Evolutionary conservation across 371 early-diverging fungal genomes (phyloP).

Genomic region (Syncephalastrum contaminatum): DNA sequence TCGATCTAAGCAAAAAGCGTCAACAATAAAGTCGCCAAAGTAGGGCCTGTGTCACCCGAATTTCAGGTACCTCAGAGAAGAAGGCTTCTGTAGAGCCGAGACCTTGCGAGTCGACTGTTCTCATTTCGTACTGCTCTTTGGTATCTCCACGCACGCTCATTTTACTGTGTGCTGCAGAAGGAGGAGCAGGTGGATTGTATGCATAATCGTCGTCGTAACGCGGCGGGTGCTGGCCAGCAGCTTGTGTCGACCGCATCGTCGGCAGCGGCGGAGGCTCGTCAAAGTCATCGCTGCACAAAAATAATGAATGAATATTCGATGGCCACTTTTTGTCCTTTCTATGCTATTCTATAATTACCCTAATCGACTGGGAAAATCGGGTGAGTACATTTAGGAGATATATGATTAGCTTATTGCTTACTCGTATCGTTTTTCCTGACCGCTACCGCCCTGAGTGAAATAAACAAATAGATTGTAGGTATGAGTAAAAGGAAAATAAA

Average conservation of each 20-base stretch:
- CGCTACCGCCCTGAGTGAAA: slow-evolving; percentile 20
- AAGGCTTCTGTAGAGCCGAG: slow-evolving; percentile 46
- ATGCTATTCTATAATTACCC: slow-evolving; percentile 23
- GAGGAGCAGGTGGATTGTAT: slow-evolving; percentile 44
- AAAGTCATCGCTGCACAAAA: slow-evolving; percentile 34
- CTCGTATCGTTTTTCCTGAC: slow-evolving; percentile 45
- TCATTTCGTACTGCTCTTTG: slow-evolving; percentile 52
- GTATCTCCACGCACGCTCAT: slow-evolving; percentile 20
- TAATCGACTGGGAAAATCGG: slow-evolving; percentile 27
- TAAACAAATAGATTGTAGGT: not conserved
- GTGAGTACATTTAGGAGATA: not conserved
- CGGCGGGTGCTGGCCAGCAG: slow-evolving; percentile 20
- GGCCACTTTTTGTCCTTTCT: not conserved
- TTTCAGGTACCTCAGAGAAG: slow-evolving; percentile 38
- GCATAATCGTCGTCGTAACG: slow-evolving; percentile 25
- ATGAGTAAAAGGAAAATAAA: too few species aligned
- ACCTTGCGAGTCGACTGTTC: slow-evolving; percentile 13
- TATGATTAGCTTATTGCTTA: slow-evolving; percentile 20
- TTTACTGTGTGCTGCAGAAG: slow-evolving; percentile 35
- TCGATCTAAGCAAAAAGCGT: slow-evolving; percentile 49
- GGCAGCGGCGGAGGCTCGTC: slow-evolving; percentile 44
- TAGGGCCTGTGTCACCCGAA: not conserved
- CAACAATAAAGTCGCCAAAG: not conserved
- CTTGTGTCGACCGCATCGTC: slow-evolving; percentile 12
- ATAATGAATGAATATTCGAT: not conserved